These are phyloP conservation scores for Phyllosticta paracitricarpa DNA, from an alignment of 2,329 filamentous ascomycete genomes.

Conservation along the genomic window DNA sequence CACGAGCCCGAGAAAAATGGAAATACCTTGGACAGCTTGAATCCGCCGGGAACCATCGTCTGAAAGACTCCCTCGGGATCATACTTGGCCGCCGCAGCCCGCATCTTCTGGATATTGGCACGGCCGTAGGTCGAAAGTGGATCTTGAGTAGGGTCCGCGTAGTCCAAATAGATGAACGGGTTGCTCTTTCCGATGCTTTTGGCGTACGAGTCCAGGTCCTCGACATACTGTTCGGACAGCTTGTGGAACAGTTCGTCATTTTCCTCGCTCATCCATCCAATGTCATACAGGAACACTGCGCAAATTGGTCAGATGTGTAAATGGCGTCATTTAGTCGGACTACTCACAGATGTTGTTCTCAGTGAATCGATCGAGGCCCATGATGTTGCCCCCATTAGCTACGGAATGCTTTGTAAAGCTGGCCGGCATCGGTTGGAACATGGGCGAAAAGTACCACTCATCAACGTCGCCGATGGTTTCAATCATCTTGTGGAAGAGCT, in stretches of 20 bases:
- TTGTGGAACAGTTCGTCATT: background rate
- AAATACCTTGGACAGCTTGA: slow-evolving; percentile 19
- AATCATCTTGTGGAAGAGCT: slow-evolving; percentile 32
- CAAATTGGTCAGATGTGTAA: background rate
- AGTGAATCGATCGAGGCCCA: slow-evolving; percentile 15
- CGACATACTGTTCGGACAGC: background rate
- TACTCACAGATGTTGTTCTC: slow-evolving; percentile 12
- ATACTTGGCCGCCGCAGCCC: slow-evolving; percentile 10
- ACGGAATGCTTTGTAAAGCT: slow-evolving; percentile 7
- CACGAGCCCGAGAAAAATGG: background rate
- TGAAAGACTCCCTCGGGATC: slow-evolving; percentile 19
- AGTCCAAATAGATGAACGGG: slow-evolving; percentile 6
- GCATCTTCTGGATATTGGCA: slow-evolving; percentile 11
- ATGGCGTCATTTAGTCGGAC: rapidly evolving
- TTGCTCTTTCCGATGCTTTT: slow-evolving; percentile 2
- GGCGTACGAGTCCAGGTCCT: background rate
- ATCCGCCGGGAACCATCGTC: slow-evolving; percentile 18
- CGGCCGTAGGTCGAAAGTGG: slow-evolving; percentile 17
- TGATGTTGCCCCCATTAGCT: slow-evolving; percentile 13
- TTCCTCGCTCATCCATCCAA: slow-evolving; percentile 8
- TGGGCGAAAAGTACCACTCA: slow-evolving; percentile 14
- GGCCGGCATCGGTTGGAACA: slow-evolving; percentile 14
- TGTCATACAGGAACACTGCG: slow-evolving; percentile 1
- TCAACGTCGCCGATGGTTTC: slow-evolving; percentile 18
- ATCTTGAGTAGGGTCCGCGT: slow-evolving; percentile 10